phyloP scores from a whole-genome alignment of 106 monocot species.

The Phalaenopsis aphrodite region DNA sequence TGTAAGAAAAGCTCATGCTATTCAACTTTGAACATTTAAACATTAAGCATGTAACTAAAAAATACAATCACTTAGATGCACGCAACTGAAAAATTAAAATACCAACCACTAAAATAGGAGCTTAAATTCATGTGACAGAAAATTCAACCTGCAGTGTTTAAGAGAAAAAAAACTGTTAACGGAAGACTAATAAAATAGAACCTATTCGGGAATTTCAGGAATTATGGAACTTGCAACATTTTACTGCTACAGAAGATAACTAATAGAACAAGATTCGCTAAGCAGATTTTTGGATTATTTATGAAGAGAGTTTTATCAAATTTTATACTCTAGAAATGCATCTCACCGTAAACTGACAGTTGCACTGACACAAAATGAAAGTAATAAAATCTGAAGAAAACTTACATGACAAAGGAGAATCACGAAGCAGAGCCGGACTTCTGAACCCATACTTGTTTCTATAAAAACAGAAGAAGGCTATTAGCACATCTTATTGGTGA shows the following conservation, averaged over 20 bases:
- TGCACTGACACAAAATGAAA: background rate
- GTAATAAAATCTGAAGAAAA: background rate
- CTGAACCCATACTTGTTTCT: constrained; percentile 66
- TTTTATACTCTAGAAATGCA: background rate
- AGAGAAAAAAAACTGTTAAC: background rate
- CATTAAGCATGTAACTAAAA: background rate
- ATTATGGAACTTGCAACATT: background rate
- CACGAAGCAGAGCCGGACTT: constrained; percentile 45
- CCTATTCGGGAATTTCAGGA: background rate
- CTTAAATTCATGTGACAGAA: background rate
- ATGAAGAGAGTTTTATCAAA: background rate
- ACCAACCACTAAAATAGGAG: background rate
- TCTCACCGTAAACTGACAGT: background rate
- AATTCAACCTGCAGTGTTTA: background rate
- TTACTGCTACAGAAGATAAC: background rate
- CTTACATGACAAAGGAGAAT: constrained; percentile 15
- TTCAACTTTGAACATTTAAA: too few relatives aligned
- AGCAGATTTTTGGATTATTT: background rate
- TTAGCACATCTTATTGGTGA: background rate
- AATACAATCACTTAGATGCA: background rate
- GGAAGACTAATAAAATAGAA: background rate
- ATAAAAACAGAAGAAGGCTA: constrained; percentile 16
- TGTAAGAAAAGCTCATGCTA: too few relatives aligned
- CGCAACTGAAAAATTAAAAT: background rate
- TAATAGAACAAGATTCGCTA: background rate